phyloP scores from a whole-genome alignment of 257 asterid species.

The Salvia rosmarinus region DNA sequence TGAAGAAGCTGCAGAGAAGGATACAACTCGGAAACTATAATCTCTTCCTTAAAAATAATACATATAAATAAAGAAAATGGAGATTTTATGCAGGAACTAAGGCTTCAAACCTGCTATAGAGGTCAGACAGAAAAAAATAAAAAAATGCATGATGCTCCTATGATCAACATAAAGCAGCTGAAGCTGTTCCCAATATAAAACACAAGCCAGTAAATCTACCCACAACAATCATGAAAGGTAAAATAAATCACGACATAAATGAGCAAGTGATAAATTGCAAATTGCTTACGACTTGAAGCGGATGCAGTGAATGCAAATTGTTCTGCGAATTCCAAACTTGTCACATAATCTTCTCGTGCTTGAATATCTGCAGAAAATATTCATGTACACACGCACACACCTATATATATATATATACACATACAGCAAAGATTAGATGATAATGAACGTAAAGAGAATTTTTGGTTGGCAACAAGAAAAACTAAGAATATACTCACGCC shows the following conservation, averaged over 20 bases:
- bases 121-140: not conserved
- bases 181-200: not conserved
- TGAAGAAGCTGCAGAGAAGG: not conserved
- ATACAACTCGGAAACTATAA: not conserved
- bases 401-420: not conserved
- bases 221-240: not conserved
- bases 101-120: no score
- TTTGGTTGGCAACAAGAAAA: conserved; percentile 11
- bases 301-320: conserved; percentile 17
- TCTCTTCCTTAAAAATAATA: no score
- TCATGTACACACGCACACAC: not conserved
- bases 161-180: not conserved
- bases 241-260: not conserved
- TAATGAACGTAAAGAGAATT: not conserved
- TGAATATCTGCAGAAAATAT: conserved; percentile 9
- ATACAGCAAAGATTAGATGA: no score
- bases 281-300: conserved; percentile 17
- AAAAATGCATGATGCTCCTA: not conserved
- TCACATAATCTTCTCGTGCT: conserved; percentile 19
- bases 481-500: conserved; percentile 34
- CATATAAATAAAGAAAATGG: no score
- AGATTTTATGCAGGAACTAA: no score
- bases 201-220: not conserved
- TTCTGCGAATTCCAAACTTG: conserved; percentile 27
- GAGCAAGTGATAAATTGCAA: not conserved